Evolutionary conservation across 2,329 filamentous ascomycete genomes (phyloP), one percentile per base, ranked within the genome.

Genomic region (Botrytis squamosa): DNA sequence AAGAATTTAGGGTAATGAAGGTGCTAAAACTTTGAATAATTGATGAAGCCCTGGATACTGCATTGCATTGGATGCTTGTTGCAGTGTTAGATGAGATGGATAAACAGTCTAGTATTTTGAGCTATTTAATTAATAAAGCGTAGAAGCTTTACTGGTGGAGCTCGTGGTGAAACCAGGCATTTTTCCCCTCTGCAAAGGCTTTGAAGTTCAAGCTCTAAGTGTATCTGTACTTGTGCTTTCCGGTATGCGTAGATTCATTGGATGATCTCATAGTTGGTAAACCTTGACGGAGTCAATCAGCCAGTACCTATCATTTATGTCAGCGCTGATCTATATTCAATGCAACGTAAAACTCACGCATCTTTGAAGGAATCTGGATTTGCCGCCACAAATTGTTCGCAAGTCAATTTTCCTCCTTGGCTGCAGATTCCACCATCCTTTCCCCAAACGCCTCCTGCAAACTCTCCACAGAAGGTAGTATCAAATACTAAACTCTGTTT

Each of bases 401-500:
- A 97, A 1, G 89, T 60, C 36, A 73, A 10, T 7, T 3, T 42
- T 8, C 44, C 40, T 6, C 90, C 42, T 87, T 86, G 14, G 82
- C 76, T 91, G 78, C 87, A 75, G 90, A 86, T 74, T 77, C 81
- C 75, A 70, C 74, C 90, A 88, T 70, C 84, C 81, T 71, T 77
- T 73, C 71, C 74, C n/a, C 64, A 92, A 10, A 67, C 8, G 59
- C 84, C 81, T 44, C 93, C 93, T 10, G 94, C 94, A 92, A 93
- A 97, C 79, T 92, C 89, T 52, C 95, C 95, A 82, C 95, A 97
- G 82, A 97, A 93, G 18, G 92, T 92, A 1, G 90, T 95, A 83
- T 95, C 90, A 81, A 96, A 91, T 60, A 95, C 88, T 76, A 98
- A 90, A 78, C 91, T 88, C 84, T 97, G 88, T 74, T 92, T 83